Percentiles rank a stretch among this genome's conserved stretches.
phyloP scores from a whole-genome alignment of 2,329 filamentous ascomycete genomes.

The Pyricularia pennisetigena region DNA sequence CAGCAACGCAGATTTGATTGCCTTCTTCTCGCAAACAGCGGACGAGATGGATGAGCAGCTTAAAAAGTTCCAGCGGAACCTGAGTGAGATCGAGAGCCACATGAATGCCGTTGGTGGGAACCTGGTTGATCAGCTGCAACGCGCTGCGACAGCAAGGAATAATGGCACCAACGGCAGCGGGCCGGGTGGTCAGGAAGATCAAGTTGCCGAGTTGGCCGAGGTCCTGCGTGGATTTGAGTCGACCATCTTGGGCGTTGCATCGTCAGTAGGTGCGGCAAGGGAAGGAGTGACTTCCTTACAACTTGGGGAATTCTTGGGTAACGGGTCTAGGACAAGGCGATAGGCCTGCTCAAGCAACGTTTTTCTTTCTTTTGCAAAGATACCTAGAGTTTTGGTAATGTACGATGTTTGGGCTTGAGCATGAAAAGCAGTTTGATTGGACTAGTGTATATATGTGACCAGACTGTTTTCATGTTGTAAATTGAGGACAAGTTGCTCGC shows the following conservation, averaged over 20 bases:
- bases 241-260: constrained; percentile 53
- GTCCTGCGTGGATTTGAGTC: constrained; percentile 57
- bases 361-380: background rate
- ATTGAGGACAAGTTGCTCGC: background rate
- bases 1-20: constrained; percentile 48
- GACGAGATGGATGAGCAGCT: constrained; percentile 52
- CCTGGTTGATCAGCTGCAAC: constrained; percentile 49
- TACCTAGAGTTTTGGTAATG: background rate
- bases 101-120: constrained; percentile 52
- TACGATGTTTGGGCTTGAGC: background rate
- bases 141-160: constrained; percentile 20
- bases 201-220: constrained; percentile 40
- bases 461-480: background rate
- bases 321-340: constrained; percentile 11
- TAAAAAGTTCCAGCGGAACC: constrained; percentile 44
- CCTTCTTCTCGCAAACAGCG: constrained; percentile 52
- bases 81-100: constrained; percentile 56
- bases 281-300: constrained; percentile 52
- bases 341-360: background rate
- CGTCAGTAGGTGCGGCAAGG: constrained; percentile 46
- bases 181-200: constrained; percentile 30
- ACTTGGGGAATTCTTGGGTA: constrained; percentile 34
- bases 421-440: background rate
- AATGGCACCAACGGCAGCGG: constrained; percentile 16
- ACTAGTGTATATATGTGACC: background rate